Evolutionary conservation across 768 basidiomycete species (phyloP).

Genomic region (Naematelia aurantialba): DNA sequence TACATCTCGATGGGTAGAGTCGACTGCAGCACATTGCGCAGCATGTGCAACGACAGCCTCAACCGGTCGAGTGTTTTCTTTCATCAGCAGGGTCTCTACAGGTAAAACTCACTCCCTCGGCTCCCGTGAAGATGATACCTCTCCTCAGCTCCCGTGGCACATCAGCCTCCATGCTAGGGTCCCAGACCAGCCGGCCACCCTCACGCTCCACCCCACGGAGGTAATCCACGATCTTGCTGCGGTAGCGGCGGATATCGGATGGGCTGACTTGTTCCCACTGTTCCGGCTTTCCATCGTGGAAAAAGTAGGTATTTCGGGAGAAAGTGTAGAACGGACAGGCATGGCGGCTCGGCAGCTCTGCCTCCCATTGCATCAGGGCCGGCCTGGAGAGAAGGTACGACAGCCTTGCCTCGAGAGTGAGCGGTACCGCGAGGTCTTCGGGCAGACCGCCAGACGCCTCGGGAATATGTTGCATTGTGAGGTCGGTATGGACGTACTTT

Average conservation of each 20-base stretch:
- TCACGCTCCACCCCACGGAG: conserved; percentile 35
- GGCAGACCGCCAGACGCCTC: conserved; percentile 22
- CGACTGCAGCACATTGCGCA: conserved; percentile 48
- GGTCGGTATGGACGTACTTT: conserved; percentile 6
- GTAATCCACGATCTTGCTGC: conserved; percentile 39
- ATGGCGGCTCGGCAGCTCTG: conserved; percentile 34
- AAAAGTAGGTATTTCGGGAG: conserved; percentile 42
- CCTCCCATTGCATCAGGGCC: conserved; percentile 38
- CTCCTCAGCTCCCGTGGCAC: conserved; percentile 20
- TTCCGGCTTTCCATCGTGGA: conserved; percentile 42
- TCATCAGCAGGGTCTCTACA: conserved; percentile 1
- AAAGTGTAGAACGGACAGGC: conserved; percentile 43
- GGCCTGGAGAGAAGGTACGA: conserved; percentile 33
- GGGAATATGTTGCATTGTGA: conserved; percentile 18
- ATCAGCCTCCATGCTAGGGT: conserved; percentile 18
- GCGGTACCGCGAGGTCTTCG: conserved; percentile 21
- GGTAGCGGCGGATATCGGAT: conserved; percentile 37
- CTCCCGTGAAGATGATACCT: conserved; percentile 44
- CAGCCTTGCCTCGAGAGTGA: conserved; percentile 33
- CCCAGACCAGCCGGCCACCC: conserved; percentile 40
- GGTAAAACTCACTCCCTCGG: conserved; percentile 37
- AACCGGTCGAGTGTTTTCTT: conserved; percentile 48
- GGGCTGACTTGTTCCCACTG: conserved; percentile 35
- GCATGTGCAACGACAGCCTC: conserved; percentile 49
- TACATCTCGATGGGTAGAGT: conserved; percentile 53